phyloP scores from a whole-genome alignment of 108 stramenopile genomes.

The Stephanodiscus triporus region DNA sequence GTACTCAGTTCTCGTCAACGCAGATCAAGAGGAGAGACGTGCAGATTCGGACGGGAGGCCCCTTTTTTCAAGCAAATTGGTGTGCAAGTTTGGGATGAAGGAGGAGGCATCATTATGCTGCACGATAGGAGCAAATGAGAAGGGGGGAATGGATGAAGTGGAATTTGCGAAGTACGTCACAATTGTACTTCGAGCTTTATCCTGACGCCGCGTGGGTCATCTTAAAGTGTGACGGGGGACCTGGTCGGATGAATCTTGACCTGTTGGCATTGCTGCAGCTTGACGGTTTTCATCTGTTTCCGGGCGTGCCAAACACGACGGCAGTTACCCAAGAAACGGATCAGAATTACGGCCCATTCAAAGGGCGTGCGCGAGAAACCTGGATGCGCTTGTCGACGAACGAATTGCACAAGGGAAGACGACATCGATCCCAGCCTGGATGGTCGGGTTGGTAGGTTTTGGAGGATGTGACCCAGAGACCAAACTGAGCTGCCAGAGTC shows the following conservation, averaged over 20 bases:
- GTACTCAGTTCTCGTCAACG: background rate
- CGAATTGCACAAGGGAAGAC: background rate
- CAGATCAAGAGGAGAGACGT: background rate
- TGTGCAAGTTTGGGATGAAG: too few species aligned
- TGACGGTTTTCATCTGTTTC: constrained; percentile 13
- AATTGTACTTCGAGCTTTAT: constrained; percentile 6
- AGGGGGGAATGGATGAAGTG: constrained; percentile 18
- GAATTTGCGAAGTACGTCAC: background rate
- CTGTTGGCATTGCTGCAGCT: background rate
- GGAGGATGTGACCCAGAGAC: constrained; percentile 21
- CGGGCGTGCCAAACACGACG: constrained; percentile 20
- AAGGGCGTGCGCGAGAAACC: background rate
- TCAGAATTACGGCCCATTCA: constrained; percentile 24
- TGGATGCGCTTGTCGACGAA: background rate
- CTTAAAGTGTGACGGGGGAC: constrained; percentile 23
- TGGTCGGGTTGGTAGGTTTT: constrained; percentile 15
- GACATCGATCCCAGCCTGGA: constrained; percentile 1
- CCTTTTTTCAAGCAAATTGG: too few species aligned
- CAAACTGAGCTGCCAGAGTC: background rate
- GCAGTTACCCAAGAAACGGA: constrained; percentile 21
- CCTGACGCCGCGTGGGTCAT: constrained; percentile 22
- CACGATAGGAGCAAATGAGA: constrained; percentile 18
- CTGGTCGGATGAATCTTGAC: constrained; percentile 14
- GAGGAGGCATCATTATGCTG: background rate
- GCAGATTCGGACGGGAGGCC: too few species aligned